A percentile compares a stretch with the other conserved stretches of the same genome.
phyloP scores from a whole-genome alignment of 2,329 filamentous ascomycete genomes.

The Xylariales sp. region DNA sequence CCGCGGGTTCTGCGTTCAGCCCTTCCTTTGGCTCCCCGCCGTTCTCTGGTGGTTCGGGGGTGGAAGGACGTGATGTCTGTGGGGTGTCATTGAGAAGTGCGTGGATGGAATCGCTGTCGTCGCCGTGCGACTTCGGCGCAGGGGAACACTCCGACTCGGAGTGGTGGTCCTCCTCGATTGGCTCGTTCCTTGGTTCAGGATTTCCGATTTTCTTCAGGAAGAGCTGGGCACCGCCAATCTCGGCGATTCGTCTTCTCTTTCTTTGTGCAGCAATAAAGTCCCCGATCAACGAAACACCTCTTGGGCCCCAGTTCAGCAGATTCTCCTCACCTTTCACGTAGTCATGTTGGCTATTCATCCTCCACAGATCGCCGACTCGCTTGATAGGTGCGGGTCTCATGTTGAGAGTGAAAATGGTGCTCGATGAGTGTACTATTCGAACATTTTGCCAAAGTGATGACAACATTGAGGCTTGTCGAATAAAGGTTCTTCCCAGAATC shows the following conservation, averaged over 20 bases:
- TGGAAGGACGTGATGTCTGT: slow-evolving; percentile 41
- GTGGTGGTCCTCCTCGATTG: slow-evolving; percentile 29
- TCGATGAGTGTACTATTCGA: slow-evolving; percentile 80
- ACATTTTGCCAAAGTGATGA: slow-evolving; percentile 81
- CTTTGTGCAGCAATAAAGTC: slow-evolving; percentile 77
- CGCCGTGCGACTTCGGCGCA: slow-evolving; percentile 29
- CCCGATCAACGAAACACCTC: slow-evolving; percentile 84
- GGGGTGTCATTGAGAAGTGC: slow-evolving; percentile 56
- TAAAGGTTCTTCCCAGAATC: slow-evolving; percentile 76
- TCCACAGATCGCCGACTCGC: slow-evolving; percentile 87
- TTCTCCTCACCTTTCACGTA: slow-evolving; percentile 96
- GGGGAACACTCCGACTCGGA: slow-evolving; percentile 31
- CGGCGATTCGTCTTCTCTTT: slow-evolving; percentile 67
- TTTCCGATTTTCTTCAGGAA: slow-evolving; percentile 56
- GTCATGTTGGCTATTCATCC: slow-evolving; percentile 90
- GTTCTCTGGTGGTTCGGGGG: slow-evolving; percentile 16
- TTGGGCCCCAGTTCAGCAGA: slow-evolving; percentile 77
- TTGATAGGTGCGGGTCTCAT: slow-evolving; percentile 89
- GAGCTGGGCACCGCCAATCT: slow-evolving; percentile 72
- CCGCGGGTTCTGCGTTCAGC: slow-evolving; percentile 17
- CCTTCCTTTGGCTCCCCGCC: slow-evolving; percentile 20
- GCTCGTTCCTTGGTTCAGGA: slow-evolving; percentile 34
- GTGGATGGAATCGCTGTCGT: slow-evolving; percentile 49
- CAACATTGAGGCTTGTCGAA: slow-evolving; percentile 82
- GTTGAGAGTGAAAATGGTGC: slow-evolving; percentile 78